Evolutionary conservation across 495 filamentous ascomycete genomes (phyloP), one percentile per base, ranked within the genome.

Genomic region (Tuber magnatum): DNA sequence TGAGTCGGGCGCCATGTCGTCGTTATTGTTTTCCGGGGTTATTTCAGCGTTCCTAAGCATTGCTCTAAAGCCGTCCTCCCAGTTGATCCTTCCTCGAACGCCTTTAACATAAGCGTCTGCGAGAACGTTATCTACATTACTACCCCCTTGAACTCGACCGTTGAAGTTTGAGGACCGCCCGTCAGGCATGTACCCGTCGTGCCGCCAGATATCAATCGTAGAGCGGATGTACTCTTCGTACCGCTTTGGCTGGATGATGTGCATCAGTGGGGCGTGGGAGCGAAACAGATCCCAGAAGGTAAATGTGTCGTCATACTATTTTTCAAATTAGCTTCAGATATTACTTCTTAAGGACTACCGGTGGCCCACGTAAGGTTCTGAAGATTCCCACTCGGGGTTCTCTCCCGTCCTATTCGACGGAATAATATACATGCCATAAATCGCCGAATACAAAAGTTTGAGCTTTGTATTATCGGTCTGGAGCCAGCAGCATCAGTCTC

Each of bases 71-170:
- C 88, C 91, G 72, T 89, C 89, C n/a, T 86, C 83, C 91, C 91
- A 93, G 80, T 93, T 86, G 14, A 93, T 83, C n/a, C 82, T 84
- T 5, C 83, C 84, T 18, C 87, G 85, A 35, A 93, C 88, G 1
- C 90, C 90, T 75, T 93, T 93, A 46, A 93, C 88, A 76, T 90
- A 93, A 2, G 91, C 90, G 79, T 93, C 91, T 1, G 91, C 91
- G 39, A 93, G 86, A 12, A 93, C 85, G 75, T 91, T 92, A 81
- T 93, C 91, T 1, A 88, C 88, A 76, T 92, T 92, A 10, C 88
- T 92, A 12, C 91, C 91, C 10, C 91, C 92, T 84, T 93, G 91
- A 2, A 86, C 87, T 20, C 87, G 86, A 69, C 91, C 91, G 75
- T 92, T 93, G 83, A 87, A 92, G 81, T 92, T 91, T 20, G 88